Base-by-base conservation (phyloP, 202 grass and related monocot genomes). In the Elaeis oleifera region DNA sequence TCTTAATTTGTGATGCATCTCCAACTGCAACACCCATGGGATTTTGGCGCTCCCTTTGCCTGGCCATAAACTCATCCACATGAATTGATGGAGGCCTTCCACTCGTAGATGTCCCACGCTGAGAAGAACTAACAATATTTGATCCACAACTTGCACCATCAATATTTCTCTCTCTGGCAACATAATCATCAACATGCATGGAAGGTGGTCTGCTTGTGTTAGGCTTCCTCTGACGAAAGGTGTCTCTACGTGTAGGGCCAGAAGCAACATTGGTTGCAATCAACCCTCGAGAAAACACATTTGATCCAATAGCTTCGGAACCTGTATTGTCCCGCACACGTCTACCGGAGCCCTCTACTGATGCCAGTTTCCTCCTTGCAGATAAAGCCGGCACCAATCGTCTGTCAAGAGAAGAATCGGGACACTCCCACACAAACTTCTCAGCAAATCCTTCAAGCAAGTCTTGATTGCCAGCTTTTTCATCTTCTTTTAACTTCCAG, bases 101-200 rank as follows among this genome's bases (percentile, higher is more conserved):
- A 83, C 87, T 78, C 61, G 77, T 73, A 2, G 66, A 78, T 64
- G 79, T 82, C 9, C 70, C 70, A 24, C 88, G 87, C 53, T 85
- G 84, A 36, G 76, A 83, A 60, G 88, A 89, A 78, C 60, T 80
- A 71, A 83, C 77, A 48, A 81, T 80, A 89, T 85, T 97, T 62
- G 84, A 83, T 57, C 84, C 84, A 61, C 80, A 92, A 71, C 92
- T 92, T 71, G 92, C 80, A 81, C 81, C 82, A 70, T 97, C 92
- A 64, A 92, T 89, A 76, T 92, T 91, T 79, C 88, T 97, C 84
- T 97, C 92, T 81, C 92, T 79, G 58, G 88, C 92, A 36, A 97
- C 92, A 81, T 97, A 97, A 82, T 97, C 92, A 75, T 97, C 92
- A 18, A 97, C 92, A 77, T 97, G 92, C 92, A 97, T 97, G 25